Conservation (phyloP, 2,329 filamentous ascomycete genomes). For the Venturia nashicola region DNA sequence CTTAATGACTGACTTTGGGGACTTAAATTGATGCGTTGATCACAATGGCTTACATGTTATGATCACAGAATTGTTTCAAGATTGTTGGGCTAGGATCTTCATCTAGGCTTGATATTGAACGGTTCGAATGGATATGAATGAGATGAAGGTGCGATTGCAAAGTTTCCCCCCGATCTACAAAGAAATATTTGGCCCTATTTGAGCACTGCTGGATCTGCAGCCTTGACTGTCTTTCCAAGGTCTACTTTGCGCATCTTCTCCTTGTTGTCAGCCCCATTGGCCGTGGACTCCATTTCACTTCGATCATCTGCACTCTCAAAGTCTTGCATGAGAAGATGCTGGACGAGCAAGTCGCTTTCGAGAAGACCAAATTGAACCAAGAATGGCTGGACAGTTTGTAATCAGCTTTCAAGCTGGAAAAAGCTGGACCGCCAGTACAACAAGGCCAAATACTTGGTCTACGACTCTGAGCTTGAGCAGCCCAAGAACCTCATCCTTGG, state of each 20-base stretch:
- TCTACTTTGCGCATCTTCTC: neutral
- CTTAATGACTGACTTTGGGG: neutral
- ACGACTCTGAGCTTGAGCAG: neutral
- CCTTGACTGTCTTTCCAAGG: neutral
- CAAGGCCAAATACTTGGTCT: neutral
- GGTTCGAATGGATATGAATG: neutral
- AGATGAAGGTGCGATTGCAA: too few species aligned
- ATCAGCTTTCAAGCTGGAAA: neutral
- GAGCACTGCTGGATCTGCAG: neutral
- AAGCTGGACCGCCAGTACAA: neutral
- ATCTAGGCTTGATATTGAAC: neutral
- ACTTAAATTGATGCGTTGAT: neutral
- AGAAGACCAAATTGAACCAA: neutral
- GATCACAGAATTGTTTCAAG: neutral
- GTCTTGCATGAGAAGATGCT: neutral
- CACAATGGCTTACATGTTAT: neutral
- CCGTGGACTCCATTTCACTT: neutral
- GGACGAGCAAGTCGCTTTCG: neutral
- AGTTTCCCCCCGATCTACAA: neutral
- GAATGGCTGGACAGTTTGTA: neutral
- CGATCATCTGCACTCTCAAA: neutral
- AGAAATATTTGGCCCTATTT: neutral
- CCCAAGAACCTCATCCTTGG: neutral
- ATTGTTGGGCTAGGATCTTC: neutral
- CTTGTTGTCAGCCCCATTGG: neutral